Evolutionary conservation across 2,329 filamentous ascomycete species (phyloP).

Genomic region (Aspergillus viridinutans): DNA sequence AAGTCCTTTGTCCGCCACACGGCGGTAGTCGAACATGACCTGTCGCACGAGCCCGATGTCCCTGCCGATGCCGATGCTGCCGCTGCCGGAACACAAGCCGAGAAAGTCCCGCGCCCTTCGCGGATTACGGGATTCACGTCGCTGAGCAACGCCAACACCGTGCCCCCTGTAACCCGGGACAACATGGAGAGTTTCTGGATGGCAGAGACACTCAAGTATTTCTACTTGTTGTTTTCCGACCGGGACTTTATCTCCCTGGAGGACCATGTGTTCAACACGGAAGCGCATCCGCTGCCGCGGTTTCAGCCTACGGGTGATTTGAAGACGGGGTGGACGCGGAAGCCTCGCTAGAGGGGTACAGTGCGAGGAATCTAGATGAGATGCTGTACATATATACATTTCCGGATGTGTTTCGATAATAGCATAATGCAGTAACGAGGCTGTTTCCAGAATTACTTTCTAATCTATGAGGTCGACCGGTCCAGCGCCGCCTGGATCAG

Average conservation of each 20-base stretch:
- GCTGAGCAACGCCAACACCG: conserved; percentile 65
- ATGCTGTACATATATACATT: conserved; percentile 28
- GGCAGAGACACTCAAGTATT: conserved; percentile 95
- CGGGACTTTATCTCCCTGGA: conserved; percentile 78
- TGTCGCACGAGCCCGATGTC: conserved; percentile 13
- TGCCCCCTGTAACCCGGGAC: conserved; percentile 69
- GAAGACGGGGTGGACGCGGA: conserved; percentile 39
- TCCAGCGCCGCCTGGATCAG: conserved; percentile 49
- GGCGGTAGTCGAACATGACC: conserved; percentile 64
- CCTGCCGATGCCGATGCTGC: conserved; percentile 3
- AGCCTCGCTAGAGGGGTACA: conserved; percentile 3
- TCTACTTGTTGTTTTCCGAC: conserved; percentile 89
- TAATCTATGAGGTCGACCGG: not conserved
- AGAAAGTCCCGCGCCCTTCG: conserved; percentile 3
- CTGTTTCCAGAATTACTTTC: not conserved
- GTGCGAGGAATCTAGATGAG: not conserved
- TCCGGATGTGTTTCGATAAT: not conserved
- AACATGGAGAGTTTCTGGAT: conserved; percentile 99
- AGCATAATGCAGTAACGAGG: not conserved
- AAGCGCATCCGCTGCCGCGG: conserved; percentile 83
- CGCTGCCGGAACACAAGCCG: not conserved
- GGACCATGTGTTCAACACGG: conserved; percentile 89
- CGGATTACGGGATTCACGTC: conserved; percentile 67
- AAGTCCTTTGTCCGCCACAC: conserved; percentile 84
- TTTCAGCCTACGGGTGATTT: conserved; percentile 65